phyloP scores from a whole-genome alignment of 257 asterid species.

The Ajuga chamaepitys region DNA sequence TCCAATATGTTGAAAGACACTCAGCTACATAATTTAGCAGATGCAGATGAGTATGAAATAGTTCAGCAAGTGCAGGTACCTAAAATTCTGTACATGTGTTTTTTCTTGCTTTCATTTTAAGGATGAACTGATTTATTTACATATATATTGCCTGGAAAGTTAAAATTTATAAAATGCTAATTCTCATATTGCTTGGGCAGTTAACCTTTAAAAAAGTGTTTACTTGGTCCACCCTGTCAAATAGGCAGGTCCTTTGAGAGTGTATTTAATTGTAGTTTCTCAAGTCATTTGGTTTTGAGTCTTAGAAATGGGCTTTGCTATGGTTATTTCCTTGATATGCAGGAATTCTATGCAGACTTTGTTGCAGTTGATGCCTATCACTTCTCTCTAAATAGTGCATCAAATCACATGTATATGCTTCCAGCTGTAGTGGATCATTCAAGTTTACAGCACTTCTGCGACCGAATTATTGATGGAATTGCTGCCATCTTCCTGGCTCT shows the following conservation, averaged over 20 bases:
- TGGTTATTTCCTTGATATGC: conserved; percentile 32
- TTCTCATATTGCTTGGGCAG: neutral
- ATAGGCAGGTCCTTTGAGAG: neutral
- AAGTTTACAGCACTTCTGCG: conserved; percentile 65
- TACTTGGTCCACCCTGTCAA: neutral
- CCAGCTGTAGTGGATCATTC: conserved; percentile 96
- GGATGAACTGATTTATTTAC: neutral
- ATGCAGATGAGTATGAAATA: conserved; percentile 87
- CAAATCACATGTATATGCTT: conserved; percentile 82
- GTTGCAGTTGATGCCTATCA: conserved; percentile 81
- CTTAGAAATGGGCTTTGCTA: conserved; percentile 1
- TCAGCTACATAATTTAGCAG: conserved; percentile 93
- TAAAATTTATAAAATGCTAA: neutral
- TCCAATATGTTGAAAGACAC: conserved; percentile 92
- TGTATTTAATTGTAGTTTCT: neutral
- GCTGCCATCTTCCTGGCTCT: conserved; percentile 82
- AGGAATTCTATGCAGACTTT: conserved; percentile 95
- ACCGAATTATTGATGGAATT: conserved; percentile 84
- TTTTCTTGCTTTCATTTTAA: neutral
- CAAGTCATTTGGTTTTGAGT: conserved; percentile 5
- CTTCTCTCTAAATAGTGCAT: conserved; percentile 63
- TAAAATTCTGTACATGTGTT: neutral
- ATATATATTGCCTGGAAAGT: neutral
- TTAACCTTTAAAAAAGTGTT: neutral
- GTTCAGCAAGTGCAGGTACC: conserved; percentile 96